Evolutionary conservation across 371 early-diverging fungal genomes (phyloP).

Genomic region (Circinella umbellata): DNA sequence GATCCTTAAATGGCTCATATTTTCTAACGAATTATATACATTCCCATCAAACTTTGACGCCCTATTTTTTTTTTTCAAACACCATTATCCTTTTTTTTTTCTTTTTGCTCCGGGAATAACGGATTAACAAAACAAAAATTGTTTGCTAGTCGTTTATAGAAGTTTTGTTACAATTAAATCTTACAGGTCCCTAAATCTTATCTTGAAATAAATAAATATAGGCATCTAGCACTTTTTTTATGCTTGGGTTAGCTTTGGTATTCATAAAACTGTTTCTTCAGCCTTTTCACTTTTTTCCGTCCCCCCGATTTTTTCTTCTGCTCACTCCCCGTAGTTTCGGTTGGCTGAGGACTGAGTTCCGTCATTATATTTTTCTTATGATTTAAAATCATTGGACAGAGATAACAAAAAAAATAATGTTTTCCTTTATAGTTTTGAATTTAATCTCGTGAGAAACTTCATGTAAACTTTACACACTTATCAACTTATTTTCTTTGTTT

Average conservation of each 20-base stretch:
- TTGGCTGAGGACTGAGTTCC: neutral
- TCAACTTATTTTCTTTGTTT: too few relatives aligned
- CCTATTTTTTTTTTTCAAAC: too few relatives aligned
- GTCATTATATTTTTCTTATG: neutral
- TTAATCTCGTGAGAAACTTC: slow-evolving; percentile 4
- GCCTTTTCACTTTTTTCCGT: too few relatives aligned
- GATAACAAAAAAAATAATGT: neutral
- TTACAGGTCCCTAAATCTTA: slow-evolving; percentile 3
- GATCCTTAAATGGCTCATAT: neutral
- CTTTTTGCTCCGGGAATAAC: too few relatives aligned
- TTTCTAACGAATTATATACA: too few relatives aligned
- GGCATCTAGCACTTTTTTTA: neutral
- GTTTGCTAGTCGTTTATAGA: too few relatives aligned
- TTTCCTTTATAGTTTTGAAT: neutral
- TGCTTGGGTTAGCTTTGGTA: too few relatives aligned
- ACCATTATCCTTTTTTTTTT: too few relatives aligned
- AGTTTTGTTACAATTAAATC: neutral
- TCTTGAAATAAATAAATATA: neutral
- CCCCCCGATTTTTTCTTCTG: neutral
- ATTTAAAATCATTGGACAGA: neutral
- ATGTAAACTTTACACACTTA: slow-evolving; percentile 3
- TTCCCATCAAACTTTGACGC: too few relatives aligned
- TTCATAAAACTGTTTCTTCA: too few relatives aligned
- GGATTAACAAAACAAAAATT: too few relatives aligned
- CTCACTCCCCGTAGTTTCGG: slow-evolving; percentile 5